Conservation (phyloP, 345 rosid species). For the Erysimum cheiranthoides region DNA sequence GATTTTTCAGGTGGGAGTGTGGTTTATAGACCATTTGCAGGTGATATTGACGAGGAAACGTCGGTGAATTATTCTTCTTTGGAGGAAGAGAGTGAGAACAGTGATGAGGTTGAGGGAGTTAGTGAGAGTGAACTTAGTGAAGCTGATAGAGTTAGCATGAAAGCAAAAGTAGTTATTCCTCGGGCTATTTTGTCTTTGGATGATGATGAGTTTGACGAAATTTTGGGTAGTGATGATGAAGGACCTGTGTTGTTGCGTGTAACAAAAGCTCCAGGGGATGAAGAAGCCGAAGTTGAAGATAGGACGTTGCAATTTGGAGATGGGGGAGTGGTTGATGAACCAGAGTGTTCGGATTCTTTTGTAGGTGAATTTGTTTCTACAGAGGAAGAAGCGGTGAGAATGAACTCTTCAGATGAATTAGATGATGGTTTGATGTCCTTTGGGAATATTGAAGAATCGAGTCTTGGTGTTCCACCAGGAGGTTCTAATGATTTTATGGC, state of each 20-base stretch:
- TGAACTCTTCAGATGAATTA: slow-evolving; percentile 10
- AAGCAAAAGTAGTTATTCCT: slow-evolving; percentile 51
- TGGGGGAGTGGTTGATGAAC: slow-evolving; percentile 28
- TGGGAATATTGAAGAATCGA: slow-evolving; percentile 1
- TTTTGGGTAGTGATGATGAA: slow-evolving; percentile 50
- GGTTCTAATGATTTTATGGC: slow-evolving; percentile 24
- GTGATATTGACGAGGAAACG: slow-evolving; percentile 35
- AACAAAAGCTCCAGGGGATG: slow-evolving; percentile 47
- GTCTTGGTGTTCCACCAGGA: slow-evolving; percentile 8
- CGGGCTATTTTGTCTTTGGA: slow-evolving; percentile 70
- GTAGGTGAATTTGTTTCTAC: slow-evolving; percentile 11
- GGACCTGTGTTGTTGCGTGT: slow-evolving; percentile 33
- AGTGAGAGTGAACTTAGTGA: slow-evolving; percentile 43
- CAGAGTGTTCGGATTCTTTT: slow-evolving; percentile 34
- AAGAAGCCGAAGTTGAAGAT: slow-evolving; percentile 35
- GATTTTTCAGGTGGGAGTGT: slow-evolving; percentile 41
- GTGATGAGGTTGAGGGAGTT: slow-evolving; percentile 40
- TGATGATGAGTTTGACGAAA: slow-evolving; percentile 57
- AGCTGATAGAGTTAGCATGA: slow-evolving; percentile 34
- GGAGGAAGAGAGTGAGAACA: slow-evolving; percentile 44
- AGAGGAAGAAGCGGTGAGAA: slow-evolving; percentile 27
- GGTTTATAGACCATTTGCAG: slow-evolving; percentile 36
- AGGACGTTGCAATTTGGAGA: slow-evolving; percentile 23
- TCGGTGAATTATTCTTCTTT: slow-evolving; percentile 39
- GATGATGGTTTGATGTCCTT: slow-evolving; percentile 35